Evolutionary conservation across 768 basidiomycete genomes (phyloP).

Genomic region (Dioszegia aurantiaca): DNA sequence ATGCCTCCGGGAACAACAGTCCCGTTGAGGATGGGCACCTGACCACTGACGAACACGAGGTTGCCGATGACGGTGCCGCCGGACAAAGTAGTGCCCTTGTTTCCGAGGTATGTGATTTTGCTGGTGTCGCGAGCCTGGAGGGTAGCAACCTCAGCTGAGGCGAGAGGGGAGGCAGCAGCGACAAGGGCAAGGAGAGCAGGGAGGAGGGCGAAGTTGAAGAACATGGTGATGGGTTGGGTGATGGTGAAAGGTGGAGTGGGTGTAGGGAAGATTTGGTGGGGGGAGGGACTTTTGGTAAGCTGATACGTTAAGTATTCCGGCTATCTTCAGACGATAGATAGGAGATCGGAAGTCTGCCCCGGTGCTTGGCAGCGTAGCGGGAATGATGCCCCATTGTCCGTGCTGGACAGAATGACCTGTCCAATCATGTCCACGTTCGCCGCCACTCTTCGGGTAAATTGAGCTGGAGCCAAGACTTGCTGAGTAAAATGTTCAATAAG

Average conservation of each 20-base stretch:
- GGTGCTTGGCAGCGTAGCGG: slow-evolving; percentile 10
- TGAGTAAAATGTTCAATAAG: no score
- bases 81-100: slow-evolving; percentile 19
- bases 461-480: no score
- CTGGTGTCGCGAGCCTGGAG: slow-evolving; percentile 15
- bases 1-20: slow-evolving; percentile 25
- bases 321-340: background rate
- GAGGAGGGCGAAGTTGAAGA: slow-evolving; percentile 19
- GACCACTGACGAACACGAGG: slow-evolving; percentile 26
- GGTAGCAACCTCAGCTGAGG: background rate
- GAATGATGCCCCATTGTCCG: no score
- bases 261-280: background rate
- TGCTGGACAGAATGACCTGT: no score
- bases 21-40: slow-evolving; percentile 23
- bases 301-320: slow-evolving; percentile 1
- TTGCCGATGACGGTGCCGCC: slow-evolving; percentile 24
- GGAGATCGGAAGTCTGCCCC: background rate
- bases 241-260: background rate
- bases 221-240: slow-evolving; percentile 8
- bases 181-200: slow-evolving; percentile 17
- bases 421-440: no score
- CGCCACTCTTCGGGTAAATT: no score
- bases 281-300: background rate
- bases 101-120: slow-evolving; percentile 22
- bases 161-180: slow-evolving; percentile 20